Evolutionary conservation across 1,284 basidiomycete species (phyloP), one percentile per base, ranked within the genome.

Genomic region (Mrakiaceae sp.): DNA sequence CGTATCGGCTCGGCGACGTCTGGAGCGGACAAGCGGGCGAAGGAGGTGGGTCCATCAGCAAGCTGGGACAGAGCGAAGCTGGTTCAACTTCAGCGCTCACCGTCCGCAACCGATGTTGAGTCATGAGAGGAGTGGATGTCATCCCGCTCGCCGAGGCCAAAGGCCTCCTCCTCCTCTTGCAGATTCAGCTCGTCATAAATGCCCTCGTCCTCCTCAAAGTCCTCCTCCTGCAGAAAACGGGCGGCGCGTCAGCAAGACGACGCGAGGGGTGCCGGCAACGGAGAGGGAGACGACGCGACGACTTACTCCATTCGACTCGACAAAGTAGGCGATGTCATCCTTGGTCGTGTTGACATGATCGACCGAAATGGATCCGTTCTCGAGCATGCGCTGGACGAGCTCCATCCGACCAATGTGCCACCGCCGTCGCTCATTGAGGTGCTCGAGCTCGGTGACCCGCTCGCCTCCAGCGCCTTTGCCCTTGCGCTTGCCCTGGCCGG

Each of bases 111-210:
- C 0, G 79, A 80, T 1, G 72, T 70, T 16, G 78, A 77, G 68
- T 74, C 68, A 51, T 79, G 78, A 60, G 79, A 79, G 40, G 76
- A 75, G 46, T 78, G 76, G 42, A 66, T 51, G 64, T 89, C 87
- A 58, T 94, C 90, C 62, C 82, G 82, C 66, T 83, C 82, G 62
- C 82, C 84, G 64, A 90, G 79, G 62, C 89, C 88, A 72, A 87
- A 92, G 71, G 87, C 86, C 79, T 94, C 95, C 74, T 98, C 83
- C 70, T 83, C 92, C 72, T 98, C 95, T 71, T 98, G 91, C 60
- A 99, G 86, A 72, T 92, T 91, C 70, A 98, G 90, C 56, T 98
- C 95, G 73, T 98, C 96, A 72, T 99, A 99, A 67, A 99, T 90
- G 60, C 91, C 94, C 74, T 95, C 89, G 72, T 98, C 92, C 75